Evolutionary conservation across 2,329 filamentous ascomycete species (phyloP).

Genomic region (Claviceps sp.): DNA sequence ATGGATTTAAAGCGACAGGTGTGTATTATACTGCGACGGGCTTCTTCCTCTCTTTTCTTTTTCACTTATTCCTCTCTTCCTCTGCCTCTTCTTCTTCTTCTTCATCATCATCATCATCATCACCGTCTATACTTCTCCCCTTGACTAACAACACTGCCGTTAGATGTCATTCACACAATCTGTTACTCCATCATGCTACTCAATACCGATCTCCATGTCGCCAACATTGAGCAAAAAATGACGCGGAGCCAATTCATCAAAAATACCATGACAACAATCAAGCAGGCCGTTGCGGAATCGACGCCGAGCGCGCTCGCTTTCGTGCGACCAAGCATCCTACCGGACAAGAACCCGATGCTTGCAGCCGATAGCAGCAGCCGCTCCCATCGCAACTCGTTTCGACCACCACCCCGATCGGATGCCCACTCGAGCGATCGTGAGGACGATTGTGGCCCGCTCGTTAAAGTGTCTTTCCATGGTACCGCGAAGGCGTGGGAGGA

Average conservation of each 20-base stretch:
- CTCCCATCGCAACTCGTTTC: conserved; percentile 34
- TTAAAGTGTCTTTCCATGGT: conserved; percentile 65
- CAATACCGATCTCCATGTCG: conserved; percentile 90
- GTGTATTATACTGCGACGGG: conserved; percentile 18
- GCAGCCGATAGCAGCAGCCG: conserved; percentile 26
- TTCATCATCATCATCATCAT: too few relatives aligned
- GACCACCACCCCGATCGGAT: conserved; percentile 32
- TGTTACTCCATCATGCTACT: conserved; percentile 91
- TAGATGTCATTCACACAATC: conserved; percentile 88
- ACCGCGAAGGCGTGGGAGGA: conserved; percentile 70
- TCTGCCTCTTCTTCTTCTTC: background rate
- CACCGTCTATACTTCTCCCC: too few relatives aligned
- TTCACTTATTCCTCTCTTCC: background rate
- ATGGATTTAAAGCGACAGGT: conserved; percentile 86
- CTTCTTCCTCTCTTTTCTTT: background rate
- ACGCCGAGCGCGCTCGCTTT: conserved; percentile 44
- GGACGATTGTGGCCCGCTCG: conserved; percentile 57
- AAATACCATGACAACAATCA: conserved; percentile 87
- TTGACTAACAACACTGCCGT: background rate
- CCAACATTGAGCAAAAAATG: conserved; percentile 95
- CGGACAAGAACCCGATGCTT: conserved; percentile 23
- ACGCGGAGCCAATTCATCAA: conserved; percentile 88
- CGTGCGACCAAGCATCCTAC: conserved; percentile 43
- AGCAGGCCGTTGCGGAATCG: conserved; percentile 61
- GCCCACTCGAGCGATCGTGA: conserved; percentile 27